A percentile compares a stretch with the other conserved stretches of the same genome.
Evolutionary conservation across 202 grass and related monocot genomes (phyloP).

Genomic region (Panicum virgatum): DNA sequence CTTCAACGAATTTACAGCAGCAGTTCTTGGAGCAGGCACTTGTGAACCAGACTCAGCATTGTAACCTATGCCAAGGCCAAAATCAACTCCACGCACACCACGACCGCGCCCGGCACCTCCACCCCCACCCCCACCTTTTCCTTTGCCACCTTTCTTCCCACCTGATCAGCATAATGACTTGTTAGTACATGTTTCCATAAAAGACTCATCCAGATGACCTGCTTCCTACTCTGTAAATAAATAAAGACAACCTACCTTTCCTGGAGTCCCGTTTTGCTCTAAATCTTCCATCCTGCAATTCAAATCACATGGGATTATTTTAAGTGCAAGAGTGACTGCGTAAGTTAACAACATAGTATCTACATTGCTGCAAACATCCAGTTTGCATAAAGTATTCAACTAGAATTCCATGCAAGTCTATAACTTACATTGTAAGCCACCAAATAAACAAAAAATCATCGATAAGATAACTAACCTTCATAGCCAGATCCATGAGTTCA

Average conservation of each 20-base stretch:
- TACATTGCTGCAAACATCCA: neutral
- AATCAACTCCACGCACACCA: slow-evolving; percentile 97
- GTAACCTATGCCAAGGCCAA: slow-evolving; percentile 92
- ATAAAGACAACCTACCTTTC: slow-evolving; percentile 62
- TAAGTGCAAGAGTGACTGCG: neutral
- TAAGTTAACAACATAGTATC: neutral
- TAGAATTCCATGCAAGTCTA: slow-evolving; percentile 11
- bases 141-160: slow-evolving; percentile 86
- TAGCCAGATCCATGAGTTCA: slow-evolving; percentile 96
- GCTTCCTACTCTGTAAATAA: neutral
- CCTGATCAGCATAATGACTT: slow-evolving; percentile 46
- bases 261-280: slow-evolving; percentile 90
- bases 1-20: slow-evolving; percentile 63
- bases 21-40: slow-evolving; percentile 59
- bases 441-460: slow-evolving; percentile 11
- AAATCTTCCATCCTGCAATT: slow-evolving; percentile 90
- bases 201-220: neutral
- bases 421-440: neutral
- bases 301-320: neutral
- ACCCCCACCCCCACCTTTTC: slow-evolving; percentile 55
- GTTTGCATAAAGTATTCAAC: slow-evolving; percentile 4
- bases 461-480: slow-evolving; percentile 73
- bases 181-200: slow-evolving; percentile 10
- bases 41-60: slow-evolving; percentile 64
- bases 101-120: slow-evolving; percentile 53